Base-by-base conservation (phyloP, 495 filamentous ascomycete species). In the Trichoderma gamsii region DNA sequence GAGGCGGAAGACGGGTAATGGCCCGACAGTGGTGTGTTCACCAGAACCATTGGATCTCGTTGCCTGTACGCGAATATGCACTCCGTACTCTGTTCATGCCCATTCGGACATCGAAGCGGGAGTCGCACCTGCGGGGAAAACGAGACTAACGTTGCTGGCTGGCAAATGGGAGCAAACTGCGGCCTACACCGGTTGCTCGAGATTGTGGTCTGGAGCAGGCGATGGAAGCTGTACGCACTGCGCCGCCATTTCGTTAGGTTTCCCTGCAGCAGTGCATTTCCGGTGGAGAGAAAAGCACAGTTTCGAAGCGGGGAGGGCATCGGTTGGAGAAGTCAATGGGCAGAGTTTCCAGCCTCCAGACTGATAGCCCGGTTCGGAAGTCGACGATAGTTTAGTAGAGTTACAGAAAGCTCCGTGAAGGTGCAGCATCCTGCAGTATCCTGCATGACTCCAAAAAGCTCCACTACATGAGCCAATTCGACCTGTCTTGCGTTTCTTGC, bases 11-110 rank as follows among this genome's bases (percentile, higher is more conserved):
- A 49, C 44, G 12, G n/a, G 44, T 11, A 49, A 11, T 49, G 44
- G 44, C 44, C 44, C 44, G 44, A 49, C 44, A 25, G 56, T 61
- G 56, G 56, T 25, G 29, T 61, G 56, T 61, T 61, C 51, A 12
- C 8, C 35, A 5, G 35, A 38, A 38, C 35, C 35, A 38, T 38
- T 38, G 35, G 35, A 38, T 38, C 35, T 38, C 7, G 5, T 9
- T 38, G 35, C 35, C 7, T 38, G 35, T 38, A 38, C 35, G 35
- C 3, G 35, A 3, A 9, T 38, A 38, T 38, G 35, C 35, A 38
- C 35, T 38, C 35, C 35, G 35, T 38, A 38, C 35, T 38, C 5
- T 38, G 35, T 5, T 7, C 35, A 38, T 38, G 29, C 29, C 29
- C 4, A 38, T 38, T 3, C 35, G 49, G 49, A 23, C n/a, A 21